Evolutionary conservation across 2,329 filamentous ascomycete species (phyloP).

Genomic region (Paraphoma sp.): DNA sequence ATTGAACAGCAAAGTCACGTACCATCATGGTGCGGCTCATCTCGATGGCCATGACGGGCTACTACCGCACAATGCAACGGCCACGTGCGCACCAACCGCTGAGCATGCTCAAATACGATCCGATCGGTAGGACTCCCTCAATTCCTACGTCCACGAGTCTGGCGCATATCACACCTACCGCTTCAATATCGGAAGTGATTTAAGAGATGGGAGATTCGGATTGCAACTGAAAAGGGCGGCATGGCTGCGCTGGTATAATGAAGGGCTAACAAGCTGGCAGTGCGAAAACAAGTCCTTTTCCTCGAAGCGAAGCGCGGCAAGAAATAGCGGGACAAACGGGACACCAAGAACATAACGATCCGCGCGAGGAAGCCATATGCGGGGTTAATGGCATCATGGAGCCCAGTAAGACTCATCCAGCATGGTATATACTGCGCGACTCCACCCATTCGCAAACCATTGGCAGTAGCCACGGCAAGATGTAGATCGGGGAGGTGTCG

Average conservation of each 20-base stretch:
- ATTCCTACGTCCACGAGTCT: neutral
- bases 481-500: conserved; percentile 3
- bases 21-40: conserved; percentile 91
- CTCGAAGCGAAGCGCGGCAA: conserved; percentile 87
- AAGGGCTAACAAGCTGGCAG: conserved; percentile 55
- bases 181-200: neutral
- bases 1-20: conserved; percentile 78
- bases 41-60: conserved; percentile 98
- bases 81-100: conserved; percentile 82
- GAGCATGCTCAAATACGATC: conserved; percentile 99
- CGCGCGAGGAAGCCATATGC: neutral
- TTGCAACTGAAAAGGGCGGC: no score
- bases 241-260: neutral
- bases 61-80: conserved; percentile 89
- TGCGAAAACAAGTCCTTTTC: conserved; percentile 94
- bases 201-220: neutral
- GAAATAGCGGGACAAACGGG: conserved; percentile 40
- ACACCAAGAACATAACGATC: neutral
- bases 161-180: neutral
- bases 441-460: neutral
- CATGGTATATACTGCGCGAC: neutral
- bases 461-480: neutral
- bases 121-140: conserved; percentile 71
- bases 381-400: neutral
- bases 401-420: neutral